phyloP scores from a whole-genome alignment of 495 filamentous ascomycete genomes.

The Lineolata rhizophorae region DNA sequence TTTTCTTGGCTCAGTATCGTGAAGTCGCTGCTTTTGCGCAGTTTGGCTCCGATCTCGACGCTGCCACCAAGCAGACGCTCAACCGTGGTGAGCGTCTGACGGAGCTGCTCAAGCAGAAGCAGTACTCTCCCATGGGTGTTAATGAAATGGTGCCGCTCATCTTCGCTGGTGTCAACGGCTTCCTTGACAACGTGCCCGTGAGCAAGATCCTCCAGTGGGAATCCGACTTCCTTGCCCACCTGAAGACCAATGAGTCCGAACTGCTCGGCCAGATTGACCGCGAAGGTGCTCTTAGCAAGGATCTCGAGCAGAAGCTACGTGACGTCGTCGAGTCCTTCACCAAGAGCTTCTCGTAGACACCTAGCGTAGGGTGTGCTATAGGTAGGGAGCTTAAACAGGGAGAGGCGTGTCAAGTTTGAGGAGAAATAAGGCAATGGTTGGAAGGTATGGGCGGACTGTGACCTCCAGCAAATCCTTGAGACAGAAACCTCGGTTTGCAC shows the following conservation, averaged over 20 bases:
- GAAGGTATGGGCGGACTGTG: too few species aligned
- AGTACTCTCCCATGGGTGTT: conserved; percentile 96
- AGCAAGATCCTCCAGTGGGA: conserved; percentile 78
- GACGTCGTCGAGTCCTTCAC: conserved; percentile 63
- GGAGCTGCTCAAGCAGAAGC: conserved; percentile 99
- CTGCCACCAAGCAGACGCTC: conserved; percentile 95
- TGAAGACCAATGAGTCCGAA: conserved; percentile 73
- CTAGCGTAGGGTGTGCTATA: too few species aligned
- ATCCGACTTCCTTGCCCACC: conserved; percentile 74
- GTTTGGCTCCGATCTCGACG: conserved; percentile 99
- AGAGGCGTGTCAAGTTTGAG: too few species aligned
- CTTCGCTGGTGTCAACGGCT: conserved; percentile 97
- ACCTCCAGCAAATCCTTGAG: too few species aligned
- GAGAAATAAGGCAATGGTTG: too few species aligned
- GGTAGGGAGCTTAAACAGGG: too few species aligned
- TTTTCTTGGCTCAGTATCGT: conserved; percentile 99
- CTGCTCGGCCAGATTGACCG: conserved; percentile 75
- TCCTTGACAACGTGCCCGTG: conserved; percentile 72
- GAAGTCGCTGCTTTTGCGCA: conserved; percentile 98
- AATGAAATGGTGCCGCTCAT: conserved; percentile 99
- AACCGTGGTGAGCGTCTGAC: conserved; percentile 97
- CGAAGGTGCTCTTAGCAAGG: conserved; percentile 92
- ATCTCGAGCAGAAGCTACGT: conserved; percentile 70
- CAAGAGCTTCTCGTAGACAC: conserved; percentile 58
- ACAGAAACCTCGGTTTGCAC: too few species aligned